Conservation (phyloP, 495 filamentous ascomycete genomes). For the Lichenothelia convexa region DNA sequence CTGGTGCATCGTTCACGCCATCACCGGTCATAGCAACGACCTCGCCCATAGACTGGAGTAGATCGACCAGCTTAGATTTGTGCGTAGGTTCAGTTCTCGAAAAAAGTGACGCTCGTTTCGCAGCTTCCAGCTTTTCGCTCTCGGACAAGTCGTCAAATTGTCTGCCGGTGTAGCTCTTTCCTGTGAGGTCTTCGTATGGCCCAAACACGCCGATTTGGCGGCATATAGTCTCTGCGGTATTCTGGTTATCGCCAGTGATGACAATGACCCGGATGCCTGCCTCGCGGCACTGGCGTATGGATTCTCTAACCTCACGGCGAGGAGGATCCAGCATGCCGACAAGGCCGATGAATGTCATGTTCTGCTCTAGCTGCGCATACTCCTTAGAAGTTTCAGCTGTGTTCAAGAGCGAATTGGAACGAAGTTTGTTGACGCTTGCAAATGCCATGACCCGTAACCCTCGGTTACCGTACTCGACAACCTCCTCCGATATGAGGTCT, state of each 20-base stretch:
- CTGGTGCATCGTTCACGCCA: slow-evolving; percentile 96
- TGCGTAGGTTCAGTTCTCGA: slow-evolving; percentile 92
- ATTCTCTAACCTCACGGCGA: slow-evolving; percentile 74
- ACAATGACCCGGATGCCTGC: slow-evolving; percentile 96
- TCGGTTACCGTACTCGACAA: slow-evolving; percentile 75
- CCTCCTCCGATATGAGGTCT: slow-evolving; percentile 51
- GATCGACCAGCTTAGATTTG: slow-evolving; percentile 90
- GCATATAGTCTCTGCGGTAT: slow-evolving; percentile 95
- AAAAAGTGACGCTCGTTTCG: slow-evolving; percentile 75
- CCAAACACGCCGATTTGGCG: slow-evolving; percentile 92
- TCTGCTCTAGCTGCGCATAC: slow-evolving; percentile 74
- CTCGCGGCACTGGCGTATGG: slow-evolving; percentile 73
- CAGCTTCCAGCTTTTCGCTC: slow-evolving; percentile 60
- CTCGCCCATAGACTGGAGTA: slow-evolving; percentile 80
- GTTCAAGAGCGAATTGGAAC: slow-evolving; percentile 46
- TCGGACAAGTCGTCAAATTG: slow-evolving; percentile 81
- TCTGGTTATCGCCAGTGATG: slow-evolving; percentile 94
- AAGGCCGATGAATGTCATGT: slow-evolving; percentile 83
- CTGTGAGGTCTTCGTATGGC: slow-evolving; percentile 57
- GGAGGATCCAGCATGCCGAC: slow-evolving; percentile 96
- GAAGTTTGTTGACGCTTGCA: slow-evolving; percentile 57
- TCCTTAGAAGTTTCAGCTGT: slow-evolving; percentile 66
- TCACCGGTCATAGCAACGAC: slow-evolving; percentile 99
- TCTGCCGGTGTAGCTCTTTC: slow-evolving; percentile 88
- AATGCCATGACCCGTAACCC: slow-evolving; percentile 92